A percentile compares a stretch with the other conserved stretches of the same genome.
Evolutionary conservation across 371 early-diverging fungal genomes (phyloP).

Genomic region (Mucor piriformis): DNA sequence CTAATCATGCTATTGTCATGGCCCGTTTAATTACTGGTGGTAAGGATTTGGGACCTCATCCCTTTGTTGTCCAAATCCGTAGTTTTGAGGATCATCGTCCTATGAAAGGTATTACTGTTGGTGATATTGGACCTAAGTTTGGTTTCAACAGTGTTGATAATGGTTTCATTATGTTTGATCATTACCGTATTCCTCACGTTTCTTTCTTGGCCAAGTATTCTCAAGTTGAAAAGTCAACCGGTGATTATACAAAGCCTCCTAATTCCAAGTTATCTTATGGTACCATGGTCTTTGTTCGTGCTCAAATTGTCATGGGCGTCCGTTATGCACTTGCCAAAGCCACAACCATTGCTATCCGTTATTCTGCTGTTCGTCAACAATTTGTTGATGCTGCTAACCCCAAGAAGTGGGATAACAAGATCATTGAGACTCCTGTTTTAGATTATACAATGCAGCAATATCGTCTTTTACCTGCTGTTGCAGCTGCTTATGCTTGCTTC

Average conservation of each 20-base stretch:
- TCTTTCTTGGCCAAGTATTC: constrained; percentile 83
- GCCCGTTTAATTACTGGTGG: constrained; percentile 82
- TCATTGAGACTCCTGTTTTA: constrained; percentile 71
- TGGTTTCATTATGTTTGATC: constrained; percentile 80
- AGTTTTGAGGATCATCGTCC: constrained; percentile 74
- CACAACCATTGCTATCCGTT: constrained; percentile 50
- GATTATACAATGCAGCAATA: constrained; percentile 80
- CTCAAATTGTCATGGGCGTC: constrained; percentile 61
- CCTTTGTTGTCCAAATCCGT: constrained; percentile 89
- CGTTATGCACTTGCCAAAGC: constrained; percentile 60
- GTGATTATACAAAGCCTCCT: constrained; percentile 69
- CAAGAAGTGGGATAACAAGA: constrained; percentile 37
- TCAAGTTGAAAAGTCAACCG: constrained; percentile 66
- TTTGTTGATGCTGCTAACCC: constrained; percentile 54
- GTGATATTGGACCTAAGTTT: constrained; percentile 91
- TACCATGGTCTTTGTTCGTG: constrained; percentile 77
- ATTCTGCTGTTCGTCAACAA: constrained; percentile 56
- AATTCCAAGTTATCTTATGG: constrained; percentile 77
- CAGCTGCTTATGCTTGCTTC: constrained; percentile 73
- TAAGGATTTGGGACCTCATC: constrained; percentile 82
- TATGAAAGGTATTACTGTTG: constrained; percentile 84
- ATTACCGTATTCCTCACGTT: constrained; percentile 78
- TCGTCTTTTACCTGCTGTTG: constrained; percentile 73
- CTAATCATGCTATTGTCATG: constrained; percentile 87
- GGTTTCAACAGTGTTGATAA: constrained; percentile 86